Conservation (phyloP, 331 rosid genomes). For the Ulmus americana region DNA sequence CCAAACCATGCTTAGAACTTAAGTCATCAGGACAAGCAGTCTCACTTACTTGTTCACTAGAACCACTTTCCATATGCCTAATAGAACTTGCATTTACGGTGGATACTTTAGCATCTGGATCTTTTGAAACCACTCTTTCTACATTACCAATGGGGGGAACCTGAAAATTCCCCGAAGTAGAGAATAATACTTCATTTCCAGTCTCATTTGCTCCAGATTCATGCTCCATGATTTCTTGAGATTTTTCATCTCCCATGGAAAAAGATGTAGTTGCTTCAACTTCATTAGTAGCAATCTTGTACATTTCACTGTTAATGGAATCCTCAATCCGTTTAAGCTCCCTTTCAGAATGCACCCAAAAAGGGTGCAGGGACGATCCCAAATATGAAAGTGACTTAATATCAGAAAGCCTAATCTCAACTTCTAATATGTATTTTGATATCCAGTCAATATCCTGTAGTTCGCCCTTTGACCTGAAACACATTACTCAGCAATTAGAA, state of each 20-base stretch:
- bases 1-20: slow-evolving; percentile 28
- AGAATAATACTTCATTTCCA: slow-evolving; percentile 21
- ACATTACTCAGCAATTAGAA: slow-evolving; percentile 9
- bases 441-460: slow-evolving; percentile 37
- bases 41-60: slow-evolving; percentile 35
- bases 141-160: slow-evolving; percentile 28
- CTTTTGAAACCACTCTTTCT: slow-evolving; percentile 20
- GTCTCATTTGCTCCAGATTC: slow-evolving; percentile 32
- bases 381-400: slow-evolving; percentile 51
- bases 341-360: slow-evolving; percentile 75
- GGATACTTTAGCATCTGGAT: slow-evolving; percentile 10
- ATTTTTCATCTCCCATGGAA: slow-evolving; percentile 25
- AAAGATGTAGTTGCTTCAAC: slow-evolving; percentile 35
- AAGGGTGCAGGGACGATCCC: slow-evolving; percentile 71
- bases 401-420: slow-evolving; percentile 83
- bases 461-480: slow-evolving; percentile 49
- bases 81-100: slow-evolving; percentile 21
- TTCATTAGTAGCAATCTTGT: slow-evolving; percentile 28
- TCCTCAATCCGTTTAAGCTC: slow-evolving; percentile 65
- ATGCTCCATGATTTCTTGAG: slow-evolving; percentile 24
- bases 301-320: slow-evolving; percentile 43
- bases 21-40: slow-evolving; percentile 35
- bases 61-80: slow-evolving; percentile 21
- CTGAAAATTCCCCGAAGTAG: slow-evolving; percentile 31
- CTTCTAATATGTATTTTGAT: slow-evolving; percentile 53